Base-by-base conservation (phyloP, 345 rosid genomes). In the Conringia planisiliqua region DNA sequence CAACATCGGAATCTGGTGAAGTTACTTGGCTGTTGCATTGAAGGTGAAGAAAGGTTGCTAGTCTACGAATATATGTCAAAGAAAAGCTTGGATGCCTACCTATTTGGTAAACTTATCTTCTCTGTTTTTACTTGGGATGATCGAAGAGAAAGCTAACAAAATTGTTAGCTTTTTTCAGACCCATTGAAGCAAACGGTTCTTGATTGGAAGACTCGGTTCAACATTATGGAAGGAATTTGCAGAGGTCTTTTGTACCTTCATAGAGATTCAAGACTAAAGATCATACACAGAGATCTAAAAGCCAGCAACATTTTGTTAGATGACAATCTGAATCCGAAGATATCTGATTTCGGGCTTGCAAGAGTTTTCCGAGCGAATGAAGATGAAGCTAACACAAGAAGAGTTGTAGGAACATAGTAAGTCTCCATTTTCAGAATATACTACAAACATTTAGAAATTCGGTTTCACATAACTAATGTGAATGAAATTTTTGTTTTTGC, bases 1-100 rank as follows among this genome's bases (percentile, higher is more conserved):
- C 93, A 90, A 61, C 93, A 90, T 66, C 67, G 85, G 33, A 88
- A 88, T 54, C 84, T 90, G 12, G 90, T 90, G 59, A 87, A 70
- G 27, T 81, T 88, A 38, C 66, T 84, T 1, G 90, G 96, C 2
- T 88, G 88, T 59, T 90, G 93, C 55, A 62, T 80, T 44, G 79
- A 88, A 62, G 77, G 80, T 38, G 90, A 83, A 43, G 94, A 90
- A 30, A 83, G 79, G 70, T 75, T 87, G 72, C 10, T 88, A 58
- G 79, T 87, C 7, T 90, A 90, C 13, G 90, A 90, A 8, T 88
- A 78, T 39, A 74, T 84, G 83, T 74, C 80, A 9, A 64, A 80
- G 65, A 64, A 72, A 57, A 82, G 88, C 66, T 68, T 85, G 66
- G 88, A 85, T 51, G 18, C 79, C 1, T 77, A 70, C 63, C 57